Evolutionary conservation across 352 stramenopile genomes (phyloP).

Genomic region (Phytophthora aleatoria): DNA sequence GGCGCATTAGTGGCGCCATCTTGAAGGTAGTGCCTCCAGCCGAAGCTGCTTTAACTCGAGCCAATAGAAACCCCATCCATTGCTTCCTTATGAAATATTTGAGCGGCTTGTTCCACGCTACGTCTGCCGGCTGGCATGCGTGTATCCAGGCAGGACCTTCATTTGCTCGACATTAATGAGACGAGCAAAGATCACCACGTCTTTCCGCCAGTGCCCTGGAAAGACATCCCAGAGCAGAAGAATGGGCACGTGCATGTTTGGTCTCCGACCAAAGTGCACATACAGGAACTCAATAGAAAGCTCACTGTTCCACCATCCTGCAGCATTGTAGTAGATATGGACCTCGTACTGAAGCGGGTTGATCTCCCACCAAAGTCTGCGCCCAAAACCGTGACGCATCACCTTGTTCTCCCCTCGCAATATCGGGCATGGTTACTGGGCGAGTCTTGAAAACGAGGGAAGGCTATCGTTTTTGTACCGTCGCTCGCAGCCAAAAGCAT

Average conservation of each 20-base stretch:
- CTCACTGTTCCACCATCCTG: background rate
- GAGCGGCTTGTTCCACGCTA: background rate
- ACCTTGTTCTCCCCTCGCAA: too few species aligned
- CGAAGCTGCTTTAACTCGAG: too few species aligned
- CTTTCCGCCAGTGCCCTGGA: background rate
- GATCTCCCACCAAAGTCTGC: background rate
- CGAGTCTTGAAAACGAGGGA: background rate
- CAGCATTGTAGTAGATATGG: background rate
- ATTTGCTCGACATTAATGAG: too few species aligned
- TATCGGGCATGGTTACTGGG: too few species aligned
- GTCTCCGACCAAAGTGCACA: too few species aligned
- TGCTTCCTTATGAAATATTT: background rate
- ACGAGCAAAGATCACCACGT: background rate
- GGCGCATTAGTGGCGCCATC: too few species aligned
- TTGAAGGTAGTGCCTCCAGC: too few species aligned
- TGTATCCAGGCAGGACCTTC: background rate
- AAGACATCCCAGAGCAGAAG: background rate
- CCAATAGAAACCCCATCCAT: background rate
- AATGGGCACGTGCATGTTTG: too few species aligned
- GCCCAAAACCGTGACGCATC: background rate
- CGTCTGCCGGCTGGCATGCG: background rate
- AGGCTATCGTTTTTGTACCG: background rate
- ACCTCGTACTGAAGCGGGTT: background rate
- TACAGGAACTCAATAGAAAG: background rate
- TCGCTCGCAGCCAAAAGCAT: constrained; percentile 1